Evolutionary conservation across 306 rosid genomes (phyloP).

Genomic region (Glycine tomentella): DNA sequence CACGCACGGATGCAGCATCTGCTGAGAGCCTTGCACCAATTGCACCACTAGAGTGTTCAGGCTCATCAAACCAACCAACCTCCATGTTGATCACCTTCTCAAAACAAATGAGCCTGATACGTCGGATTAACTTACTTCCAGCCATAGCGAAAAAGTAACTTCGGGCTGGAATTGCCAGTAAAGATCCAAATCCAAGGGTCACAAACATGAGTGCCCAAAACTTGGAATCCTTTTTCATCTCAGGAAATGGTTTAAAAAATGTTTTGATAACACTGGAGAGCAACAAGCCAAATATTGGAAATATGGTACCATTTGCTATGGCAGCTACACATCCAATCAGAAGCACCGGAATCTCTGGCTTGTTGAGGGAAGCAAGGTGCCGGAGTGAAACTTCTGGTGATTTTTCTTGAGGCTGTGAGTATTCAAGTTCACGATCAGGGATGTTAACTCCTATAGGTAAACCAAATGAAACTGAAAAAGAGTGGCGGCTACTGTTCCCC

Average conservation of each 20-base stretch:
- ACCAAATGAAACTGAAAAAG: conserved; percentile 66
- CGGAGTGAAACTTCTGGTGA: conserved; percentile 52
- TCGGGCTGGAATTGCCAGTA: conserved; percentile 57
- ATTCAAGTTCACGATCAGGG: conserved; percentile 44
- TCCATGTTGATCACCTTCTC: conserved; percentile 79
- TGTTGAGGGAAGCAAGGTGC: conserved; percentile 78
- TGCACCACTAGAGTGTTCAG: conserved; percentile 71
- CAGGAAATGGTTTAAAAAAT: conserved; percentile 58
- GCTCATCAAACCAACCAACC: conserved; percentile 84
- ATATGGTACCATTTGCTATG: conserved; percentile 56
- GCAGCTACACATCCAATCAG: conserved; percentile 68
- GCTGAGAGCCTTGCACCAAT: conserved; percentile 81
- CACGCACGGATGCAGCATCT: conserved; percentile 76
- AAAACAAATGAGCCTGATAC: conserved; percentile 72
- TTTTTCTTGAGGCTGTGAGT: conserved; percentile 38
- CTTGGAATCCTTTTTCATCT: conserved; percentile 64
- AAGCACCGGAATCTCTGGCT: conserved; percentile 79
- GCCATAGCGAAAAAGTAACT: conserved; percentile 71
- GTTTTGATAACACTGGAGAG: conserved; percentile 62
- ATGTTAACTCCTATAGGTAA: conserved; percentile 57
- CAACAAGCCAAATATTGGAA: conserved; percentile 64
- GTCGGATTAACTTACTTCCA: conserved; percentile 69
- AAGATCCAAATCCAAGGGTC: conserved; percentile 58
- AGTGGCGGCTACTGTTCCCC: conserved; percentile 69
- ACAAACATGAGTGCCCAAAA: conserved; percentile 75